Evolutionary conservation across 2,329 filamentous ascomycete species (phyloP).

Genomic region (Lasiodiplodia theobromae): DNA sequence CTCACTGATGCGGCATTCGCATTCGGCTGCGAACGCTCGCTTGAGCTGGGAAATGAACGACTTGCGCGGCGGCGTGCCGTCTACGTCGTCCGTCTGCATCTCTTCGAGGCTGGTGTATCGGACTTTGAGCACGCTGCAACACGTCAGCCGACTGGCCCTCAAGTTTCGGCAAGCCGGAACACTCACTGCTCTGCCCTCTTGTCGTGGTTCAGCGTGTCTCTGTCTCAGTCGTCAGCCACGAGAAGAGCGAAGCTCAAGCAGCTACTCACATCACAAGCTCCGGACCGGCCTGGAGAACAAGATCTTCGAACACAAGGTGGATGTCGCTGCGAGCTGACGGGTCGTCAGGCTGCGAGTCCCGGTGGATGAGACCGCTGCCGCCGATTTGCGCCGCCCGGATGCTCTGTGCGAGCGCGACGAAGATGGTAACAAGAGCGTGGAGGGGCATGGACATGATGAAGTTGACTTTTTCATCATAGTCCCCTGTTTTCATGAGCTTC

Average conservation of each 20-base stretch:
- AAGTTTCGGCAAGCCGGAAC: background rate
- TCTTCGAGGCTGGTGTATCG: constrained; percentile 8
- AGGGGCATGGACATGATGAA: constrained; percentile 21
- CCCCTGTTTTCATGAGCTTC: constrained; percentile 1
- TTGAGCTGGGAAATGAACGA: constrained; percentile 25
- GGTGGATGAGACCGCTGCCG: constrained; percentile 23
- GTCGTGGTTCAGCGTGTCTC: constrained; percentile 19
- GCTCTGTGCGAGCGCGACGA: constrained; percentile 10
- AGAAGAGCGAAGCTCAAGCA: no score
- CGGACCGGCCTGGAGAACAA: constrained; percentile 11
- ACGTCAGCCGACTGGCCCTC: background rate
- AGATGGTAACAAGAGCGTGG: constrained; percentile 7
- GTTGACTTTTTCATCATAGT: constrained; percentile 15
- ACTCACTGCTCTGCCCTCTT: constrained; percentile 21
- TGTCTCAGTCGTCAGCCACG: background rate
- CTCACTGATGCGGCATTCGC: constrained; percentile 14
- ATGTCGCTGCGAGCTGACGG: constrained; percentile 7
- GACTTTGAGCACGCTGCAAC: background rate
- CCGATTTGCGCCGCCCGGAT: constrained; percentile 9
- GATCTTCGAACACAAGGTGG: constrained; percentile 28
- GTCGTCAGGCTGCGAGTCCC: background rate
- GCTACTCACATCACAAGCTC: constrained; percentile 14
- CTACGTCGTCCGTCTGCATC: background rate
- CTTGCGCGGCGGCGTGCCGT: constrained; percentile 26
- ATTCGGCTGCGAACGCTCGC: background rate